These are phyloP conservation scores for Camellia oleifera DNA, from an alignment of 179 eudicot genomes.

Conservation along the genomic window DNA sequence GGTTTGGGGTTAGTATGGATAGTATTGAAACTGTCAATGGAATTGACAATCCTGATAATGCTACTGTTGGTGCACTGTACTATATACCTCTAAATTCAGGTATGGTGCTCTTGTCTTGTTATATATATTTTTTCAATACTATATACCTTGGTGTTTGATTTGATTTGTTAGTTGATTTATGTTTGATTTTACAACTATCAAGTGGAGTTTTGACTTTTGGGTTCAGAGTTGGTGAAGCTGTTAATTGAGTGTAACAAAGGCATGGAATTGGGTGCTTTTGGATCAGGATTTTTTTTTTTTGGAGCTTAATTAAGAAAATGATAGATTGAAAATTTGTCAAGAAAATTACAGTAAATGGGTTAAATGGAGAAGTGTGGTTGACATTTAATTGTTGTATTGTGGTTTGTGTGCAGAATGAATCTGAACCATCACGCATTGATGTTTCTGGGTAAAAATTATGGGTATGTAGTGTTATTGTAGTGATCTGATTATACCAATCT, in stretches of 20 bases:
- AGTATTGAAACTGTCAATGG: conserved; percentile 80
- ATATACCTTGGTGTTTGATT: not conserved
- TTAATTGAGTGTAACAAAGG: not conserved
- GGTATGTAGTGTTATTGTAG: too few species aligned
- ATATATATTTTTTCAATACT: not conserved
- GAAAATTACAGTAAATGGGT: too few species aligned
- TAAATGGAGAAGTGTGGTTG: too few species aligned
- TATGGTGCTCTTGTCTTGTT: conserved; percentile 16
- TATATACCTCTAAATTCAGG: conserved; percentile 85
- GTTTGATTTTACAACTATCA: not conserved
- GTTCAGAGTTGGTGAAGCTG: not conserved
- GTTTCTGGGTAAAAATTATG: too few species aligned
- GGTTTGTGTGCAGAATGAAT: too few species aligned
- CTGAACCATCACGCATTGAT: too few species aligned
- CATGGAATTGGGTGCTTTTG: not conserved
- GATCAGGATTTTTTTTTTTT: not conserved
- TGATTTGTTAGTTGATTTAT: not conserved
- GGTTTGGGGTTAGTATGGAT: conserved; percentile 97
- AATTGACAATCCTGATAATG: conserved; percentile 61
- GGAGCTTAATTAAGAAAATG: not conserved
- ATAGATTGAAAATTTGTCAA: too few species aligned
- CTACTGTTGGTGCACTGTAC: conserved; percentile 63
- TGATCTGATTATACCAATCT: not conserved
- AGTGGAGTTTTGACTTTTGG: not conserved
- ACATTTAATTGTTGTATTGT: too few species aligned